Evolutionary conservation across 768 basidiomycete genomes (phyloP).

Genomic region (Lactarius deliciosus): DNA sequence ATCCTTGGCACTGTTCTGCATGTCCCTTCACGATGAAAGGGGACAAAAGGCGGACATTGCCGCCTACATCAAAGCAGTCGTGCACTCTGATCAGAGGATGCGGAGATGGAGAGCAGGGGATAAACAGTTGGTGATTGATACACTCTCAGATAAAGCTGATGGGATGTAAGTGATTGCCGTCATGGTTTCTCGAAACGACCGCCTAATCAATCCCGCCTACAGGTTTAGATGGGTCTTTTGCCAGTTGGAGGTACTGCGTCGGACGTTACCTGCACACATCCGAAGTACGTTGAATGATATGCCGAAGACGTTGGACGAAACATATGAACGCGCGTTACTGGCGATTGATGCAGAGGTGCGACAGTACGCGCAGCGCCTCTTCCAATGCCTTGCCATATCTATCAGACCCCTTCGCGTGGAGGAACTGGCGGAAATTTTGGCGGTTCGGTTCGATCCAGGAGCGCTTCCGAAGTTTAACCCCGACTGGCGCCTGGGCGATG

Average conservation of each 20-base stretch:
- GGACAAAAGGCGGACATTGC: slow-evolving; percentile 6
- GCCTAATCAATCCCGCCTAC: neutral
- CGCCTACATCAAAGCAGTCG: neutral
- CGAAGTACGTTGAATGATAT: neutral
- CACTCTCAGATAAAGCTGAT: neutral
- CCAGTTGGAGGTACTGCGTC: slow-evolving; percentile 1
- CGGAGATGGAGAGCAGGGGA: neutral
- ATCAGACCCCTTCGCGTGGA: slow-evolving; percentile 3
- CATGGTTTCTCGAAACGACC: neutral
- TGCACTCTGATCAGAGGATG: neutral
- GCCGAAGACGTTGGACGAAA: slow-evolving; percentile 8
- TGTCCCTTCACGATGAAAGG: slow-evolving; percentile 1
- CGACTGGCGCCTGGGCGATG: slow-evolving; percentile 15
- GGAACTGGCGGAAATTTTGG: slow-evolving; percentile 13
- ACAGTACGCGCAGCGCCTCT: slow-evolving; percentile 10
- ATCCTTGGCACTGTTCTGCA: neutral
- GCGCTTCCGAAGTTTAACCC: neutral
- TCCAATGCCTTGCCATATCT: slow-evolving; percentile 9
- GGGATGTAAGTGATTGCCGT: neutral
- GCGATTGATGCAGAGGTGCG: neutral
- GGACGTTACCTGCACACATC: neutral
- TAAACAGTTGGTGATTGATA: slow-evolving; percentile 2
- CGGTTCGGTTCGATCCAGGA: neutral
- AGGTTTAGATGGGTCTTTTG: slow-evolving; percentile 18
- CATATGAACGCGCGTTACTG: neutral